These are phyloP conservation scores for Sporobolomyces roseus DNA, from an alignment of 768 basidiomycete genomes.

Conservation along the genomic window DNA sequence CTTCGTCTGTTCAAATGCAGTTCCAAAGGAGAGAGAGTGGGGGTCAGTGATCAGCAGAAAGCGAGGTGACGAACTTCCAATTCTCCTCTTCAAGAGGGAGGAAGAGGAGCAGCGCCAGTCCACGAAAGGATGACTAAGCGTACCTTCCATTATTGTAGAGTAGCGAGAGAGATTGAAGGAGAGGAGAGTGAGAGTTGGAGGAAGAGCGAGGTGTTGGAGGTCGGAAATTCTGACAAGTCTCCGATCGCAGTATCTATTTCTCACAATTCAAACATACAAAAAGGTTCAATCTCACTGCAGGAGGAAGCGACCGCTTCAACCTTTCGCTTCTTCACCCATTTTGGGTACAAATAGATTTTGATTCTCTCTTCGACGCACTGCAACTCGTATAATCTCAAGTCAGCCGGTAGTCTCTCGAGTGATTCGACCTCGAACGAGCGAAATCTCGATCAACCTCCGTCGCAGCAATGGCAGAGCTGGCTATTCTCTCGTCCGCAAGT, in stretches of 20 bases:
- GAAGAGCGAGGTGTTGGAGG: not conserved
- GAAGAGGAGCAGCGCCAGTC: too few species aligned
- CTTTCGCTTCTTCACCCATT: not conserved
- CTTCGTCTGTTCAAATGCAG: conserved; percentile 37
- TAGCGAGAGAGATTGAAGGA: not conserved
- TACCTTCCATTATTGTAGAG: conserved; percentile 24
- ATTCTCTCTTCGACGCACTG: not conserved
- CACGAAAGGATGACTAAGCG: not conserved
- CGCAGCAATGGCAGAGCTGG: too few species aligned
- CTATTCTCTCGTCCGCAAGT: too few species aligned
- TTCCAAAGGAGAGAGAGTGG: not conserved
- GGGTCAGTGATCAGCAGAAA: too few species aligned
- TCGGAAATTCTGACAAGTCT: not conserved
- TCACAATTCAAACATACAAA: too few species aligned
- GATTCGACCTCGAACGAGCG: too few species aligned
- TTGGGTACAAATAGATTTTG: not conserved
- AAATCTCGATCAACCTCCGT: too few species aligned
- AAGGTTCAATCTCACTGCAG: too few species aligned
- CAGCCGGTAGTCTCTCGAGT: too few species aligned
- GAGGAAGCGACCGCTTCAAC: too few species aligned
- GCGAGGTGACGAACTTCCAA: conserved; percentile 7
- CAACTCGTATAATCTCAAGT: not conserved
- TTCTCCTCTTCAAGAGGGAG: not conserved
- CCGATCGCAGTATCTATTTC: not conserved
- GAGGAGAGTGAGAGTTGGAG: not conserved